Evolutionary conservation across 495 filamentous ascomycete genomes (phyloP), one percentile per base, ranked within the genome.

Genomic region (Penicillium lividum): DNA sequence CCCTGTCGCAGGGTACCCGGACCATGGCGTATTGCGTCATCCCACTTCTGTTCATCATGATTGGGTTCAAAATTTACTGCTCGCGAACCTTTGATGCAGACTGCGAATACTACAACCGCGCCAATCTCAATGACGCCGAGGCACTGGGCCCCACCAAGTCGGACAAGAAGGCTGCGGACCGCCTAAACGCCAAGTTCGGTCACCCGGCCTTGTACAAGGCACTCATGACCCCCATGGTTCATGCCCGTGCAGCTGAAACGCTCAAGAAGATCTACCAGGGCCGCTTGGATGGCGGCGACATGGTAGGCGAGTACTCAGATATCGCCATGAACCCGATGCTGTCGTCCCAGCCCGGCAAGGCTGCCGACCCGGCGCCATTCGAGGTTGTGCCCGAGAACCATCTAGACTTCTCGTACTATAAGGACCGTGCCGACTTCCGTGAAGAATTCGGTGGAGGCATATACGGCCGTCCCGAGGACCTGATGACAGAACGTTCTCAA

Each of bases 171-270:
- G 71, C 76, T 3, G 84, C 79, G 43, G 92, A 95, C 54, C 86
- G 89, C 22, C 84, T 98, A 4, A 87, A 81, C 36, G 80, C 86
- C 42, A 85, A 91, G 42, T 98, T 96, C 71, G 92, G 92, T 5
- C 90, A 98, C 68, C 94, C 94, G 15, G 93, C 89, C 11, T 84
- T 98, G 18, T 96, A 90, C 75, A 89, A 88, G 63, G 87, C 88
- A 7, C 82, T 98, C 49, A 90, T 93, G 62, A 95, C 91, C 0
- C 94, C 94, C 0, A 98, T 98, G 94, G 93, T 98, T 10, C 89
- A 94, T 60, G 90, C 90, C 42, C 93, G 88, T 69, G 91, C 92
- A 16, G 87, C 92, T 57, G 89, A 92, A 51, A 80, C 91, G 36
- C 82, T 98, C 34, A 86, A 86, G 36, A 82, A 87, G 44, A 79